Conservation (phyloP, 371 early-diverging fungal species). For the Dipsacomyces acuminosporus region DNA sequence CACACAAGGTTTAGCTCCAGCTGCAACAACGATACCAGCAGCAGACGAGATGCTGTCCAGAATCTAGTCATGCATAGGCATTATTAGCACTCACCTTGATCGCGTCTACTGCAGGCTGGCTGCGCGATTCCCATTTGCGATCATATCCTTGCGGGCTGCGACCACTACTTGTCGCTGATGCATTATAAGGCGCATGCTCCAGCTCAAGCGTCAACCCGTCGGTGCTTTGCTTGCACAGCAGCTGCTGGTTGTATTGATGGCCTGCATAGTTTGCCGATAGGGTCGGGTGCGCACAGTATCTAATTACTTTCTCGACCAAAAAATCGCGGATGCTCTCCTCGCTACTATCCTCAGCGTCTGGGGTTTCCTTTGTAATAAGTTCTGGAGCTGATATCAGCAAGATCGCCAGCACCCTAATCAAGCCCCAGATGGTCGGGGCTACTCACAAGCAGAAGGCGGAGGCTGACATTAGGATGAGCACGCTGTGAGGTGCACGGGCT, state of each 20-base stretch:
- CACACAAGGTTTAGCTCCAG: neutral
- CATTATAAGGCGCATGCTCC: neutral
- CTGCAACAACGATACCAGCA: no score
- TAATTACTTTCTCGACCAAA: slow-evolving; percentile 26
- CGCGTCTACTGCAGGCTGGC: neutral
- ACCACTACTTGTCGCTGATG: neutral
- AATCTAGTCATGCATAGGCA: neutral
- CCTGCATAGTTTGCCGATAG: neutral
- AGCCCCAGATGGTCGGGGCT: slow-evolving; percentile 20
- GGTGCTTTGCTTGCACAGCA: slow-evolving; percentile 1
- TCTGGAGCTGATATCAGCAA: slow-evolving; percentile 20
- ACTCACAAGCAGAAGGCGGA: no score
- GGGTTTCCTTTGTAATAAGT: slow-evolving; percentile 12
- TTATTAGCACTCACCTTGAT: slow-evolving; percentile 6
- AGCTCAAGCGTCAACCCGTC: slow-evolving; percentile 10
- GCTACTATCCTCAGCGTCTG: slow-evolving; percentile 1
- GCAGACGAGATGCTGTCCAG: neutral
- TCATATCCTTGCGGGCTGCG: neutral
- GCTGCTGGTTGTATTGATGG: slow-evolving; percentile 17
- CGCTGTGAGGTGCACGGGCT: no score
- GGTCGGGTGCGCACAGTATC: slow-evolving; percentile 11
- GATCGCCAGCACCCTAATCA: slow-evolving; percentile 2
- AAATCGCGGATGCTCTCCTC: slow-evolving; percentile 21
- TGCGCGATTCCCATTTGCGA: neutral
- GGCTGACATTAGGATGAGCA: no score